Percentiles rank a stretch among this genome's conserved stretches.
Evolutionary conservation across 805 yeast species (phyloP).

Genomic region (Saccharomyces kudriavzevii): DNA sequence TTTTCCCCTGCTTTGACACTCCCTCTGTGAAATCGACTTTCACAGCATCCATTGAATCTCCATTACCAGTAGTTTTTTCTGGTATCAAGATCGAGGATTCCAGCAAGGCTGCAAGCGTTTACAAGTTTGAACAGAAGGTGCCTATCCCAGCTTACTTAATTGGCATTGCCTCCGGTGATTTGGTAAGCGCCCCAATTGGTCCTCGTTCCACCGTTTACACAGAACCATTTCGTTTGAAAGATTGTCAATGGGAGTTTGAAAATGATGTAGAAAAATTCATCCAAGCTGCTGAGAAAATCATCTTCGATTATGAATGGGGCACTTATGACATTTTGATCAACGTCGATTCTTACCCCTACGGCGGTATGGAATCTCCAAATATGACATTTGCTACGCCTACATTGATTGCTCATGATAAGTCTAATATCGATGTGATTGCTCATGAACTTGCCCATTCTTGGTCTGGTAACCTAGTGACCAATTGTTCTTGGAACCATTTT

Average conservation of each 20-base stretch:
- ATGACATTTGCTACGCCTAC: constrained; percentile 89
- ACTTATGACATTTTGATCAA: constrained; percentile 73
- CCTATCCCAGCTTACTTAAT: constrained; percentile 83
- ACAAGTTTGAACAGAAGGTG: constrained; percentile 58
- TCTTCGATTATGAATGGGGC: constrained; percentile 78
- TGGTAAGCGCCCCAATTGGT: constrained; percentile 60
- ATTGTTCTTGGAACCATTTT: constrained; percentile 87
- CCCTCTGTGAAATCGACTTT: constrained; percentile 72
- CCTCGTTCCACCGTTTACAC: constrained; percentile 80
- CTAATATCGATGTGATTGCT: constrained; percentile 83
- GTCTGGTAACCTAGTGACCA: constrained; percentile 87
- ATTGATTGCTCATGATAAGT: constrained; percentile 71
- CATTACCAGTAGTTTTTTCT: constrained; percentile 63
- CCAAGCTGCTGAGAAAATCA: constrained; percentile 59
- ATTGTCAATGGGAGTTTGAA: constrained; percentile 72
- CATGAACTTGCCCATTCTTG: constrained; percentile 91
- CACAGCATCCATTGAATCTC: constrained; percentile 50
- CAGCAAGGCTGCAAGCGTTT: constrained; percentile 24
- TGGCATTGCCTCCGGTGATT: constrained; percentile 79
- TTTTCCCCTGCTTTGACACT: constrained; percentile 87
- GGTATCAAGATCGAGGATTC: constrained; percentile 39
- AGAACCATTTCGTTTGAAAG: constrained; percentile 60
- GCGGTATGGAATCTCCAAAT: constrained; percentile 94
- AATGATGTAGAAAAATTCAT: constrained; percentile 76
- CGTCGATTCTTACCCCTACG: constrained; percentile 75